These are phyloP conservation scores for Gossypium gossypioides DNA, from an alignment of 441 rosid genomes.

Conservation along the genomic window DNA sequence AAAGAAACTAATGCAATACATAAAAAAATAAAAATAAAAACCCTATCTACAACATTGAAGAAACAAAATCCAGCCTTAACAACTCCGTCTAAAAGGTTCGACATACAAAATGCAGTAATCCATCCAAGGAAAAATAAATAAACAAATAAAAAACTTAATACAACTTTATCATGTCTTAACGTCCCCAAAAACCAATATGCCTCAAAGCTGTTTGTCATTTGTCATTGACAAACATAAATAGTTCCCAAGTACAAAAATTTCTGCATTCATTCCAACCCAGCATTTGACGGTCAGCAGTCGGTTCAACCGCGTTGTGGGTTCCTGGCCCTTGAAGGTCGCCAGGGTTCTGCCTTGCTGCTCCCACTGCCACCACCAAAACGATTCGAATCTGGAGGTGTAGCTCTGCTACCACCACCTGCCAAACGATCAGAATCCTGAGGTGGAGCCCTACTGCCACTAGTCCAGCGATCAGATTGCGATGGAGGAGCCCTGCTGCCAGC, in stretches of 20 bases:
- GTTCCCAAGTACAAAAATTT: not conserved
- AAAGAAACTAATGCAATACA: not conserved
- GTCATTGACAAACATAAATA: not conserved
- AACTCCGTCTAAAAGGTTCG: not conserved
- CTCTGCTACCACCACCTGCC: conserved; percentile 19
- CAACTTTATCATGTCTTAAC: not conserved
- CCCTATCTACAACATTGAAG: not conserved
- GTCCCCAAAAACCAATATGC: not conserved
- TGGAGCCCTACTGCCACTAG: conserved; percentile 24
- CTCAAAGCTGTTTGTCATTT: not conserved
- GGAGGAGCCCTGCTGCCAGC: conserved; percentile 26
- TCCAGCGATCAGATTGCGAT: conserved; percentile 40
- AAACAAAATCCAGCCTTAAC: not conserved
- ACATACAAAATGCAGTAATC: not conserved
- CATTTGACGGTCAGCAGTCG: not conserved
- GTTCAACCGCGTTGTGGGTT: not conserved
- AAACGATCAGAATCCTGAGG: conserved; percentile 22
- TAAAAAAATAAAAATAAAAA: not conserved
- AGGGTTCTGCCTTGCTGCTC: conserved; percentile 15
- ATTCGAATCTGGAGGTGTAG: conserved; percentile 25
- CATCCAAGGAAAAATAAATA: too few species aligned
- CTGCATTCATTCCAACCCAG: not conserved
- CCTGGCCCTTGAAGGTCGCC: conserved; percentile 14
- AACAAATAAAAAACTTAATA: not conserved
- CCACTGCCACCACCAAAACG: not conserved